Base-by-base conservation (phyloP, 2,329 filamentous ascomycete genomes). In the Penicillium sp. region DNA sequence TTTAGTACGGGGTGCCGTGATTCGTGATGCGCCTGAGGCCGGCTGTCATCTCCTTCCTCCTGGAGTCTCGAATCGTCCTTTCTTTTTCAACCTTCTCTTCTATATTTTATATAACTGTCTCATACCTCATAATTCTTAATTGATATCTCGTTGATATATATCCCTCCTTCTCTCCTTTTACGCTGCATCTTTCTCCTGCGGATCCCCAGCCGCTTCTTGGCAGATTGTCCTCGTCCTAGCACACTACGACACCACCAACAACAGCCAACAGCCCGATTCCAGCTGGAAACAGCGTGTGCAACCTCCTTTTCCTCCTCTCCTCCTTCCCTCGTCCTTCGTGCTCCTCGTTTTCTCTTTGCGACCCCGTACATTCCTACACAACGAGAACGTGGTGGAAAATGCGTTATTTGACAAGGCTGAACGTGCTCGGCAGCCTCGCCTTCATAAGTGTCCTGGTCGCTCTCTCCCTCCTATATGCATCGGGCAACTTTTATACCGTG, bases 401-500 rank as follows among this genome's bases (percentile, higher is more conserved):
- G 51, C 56, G 50, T 14, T 58, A 54, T 46, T 35, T 47, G 21
- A 53, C 47, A 18, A 53, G 51, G 24, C 42, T 58, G 23, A 54
- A 42, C 20, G 47, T 49, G 7, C 51, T 58, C 21, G 47, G 35
- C 46, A 43, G 50, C 20, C 46, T 58, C 43, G 56, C 50, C 56
- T 54, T 58, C 14, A 38, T 58, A 12, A 38, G 56, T 18, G 24
- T 51, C 9, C 24, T 58, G 42, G 30, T 58, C 14, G 56, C 38
- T 16, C 28, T 58, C 45, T 49, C 38, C 35, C 45, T 58, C 1
- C 21, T 58, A n/a, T 58, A 58, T 54, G 38, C 52, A 24, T 50
- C 50, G n/a, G 51, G 40, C 35, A 45, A 50, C 47, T 69, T 72
- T 59, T 68, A 71, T 52, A 61, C 60, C 43, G 60, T 72, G 5